phyloP scores from a whole-genome alignment of 805 yeast genomes.

The Metahyphopichia silvanorum region DNA sequence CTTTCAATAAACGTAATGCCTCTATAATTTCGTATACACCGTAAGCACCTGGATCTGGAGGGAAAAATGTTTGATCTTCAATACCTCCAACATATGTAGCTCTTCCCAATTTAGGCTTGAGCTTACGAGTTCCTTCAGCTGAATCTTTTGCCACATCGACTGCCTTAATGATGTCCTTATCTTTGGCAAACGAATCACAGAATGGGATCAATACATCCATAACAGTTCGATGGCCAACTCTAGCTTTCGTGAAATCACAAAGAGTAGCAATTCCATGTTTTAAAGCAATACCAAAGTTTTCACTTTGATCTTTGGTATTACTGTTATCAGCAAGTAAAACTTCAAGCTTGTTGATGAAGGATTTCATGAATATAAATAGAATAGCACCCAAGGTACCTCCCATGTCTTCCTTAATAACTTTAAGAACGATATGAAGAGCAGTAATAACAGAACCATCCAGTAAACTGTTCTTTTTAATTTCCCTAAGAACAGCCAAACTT shows the following conservation, averaged over 20 bases:
- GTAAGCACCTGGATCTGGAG: slow-evolving; percentile 42
- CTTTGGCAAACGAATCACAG: slow-evolving; percentile 15
- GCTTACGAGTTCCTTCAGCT: slow-evolving; percentile 33
- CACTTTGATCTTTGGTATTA: slow-evolving; percentile 4
- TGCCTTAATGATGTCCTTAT: slow-evolving; percentile 18
- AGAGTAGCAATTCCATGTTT: slow-evolving; percentile 23
- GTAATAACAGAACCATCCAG: slow-evolving; percentile 19
- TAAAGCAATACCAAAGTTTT: slow-evolving; percentile 17
- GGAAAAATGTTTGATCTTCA: slow-evolving; percentile 20
- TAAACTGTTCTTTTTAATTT: slow-evolving; percentile 17
- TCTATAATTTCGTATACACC: slow-evolving; percentile 31
- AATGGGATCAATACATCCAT: slow-evolving; percentile 40
- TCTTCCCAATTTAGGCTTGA: slow-evolving; percentile 33
- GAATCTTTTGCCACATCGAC: slow-evolving; percentile 22
- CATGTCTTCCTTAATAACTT: slow-evolving; percentile 31
- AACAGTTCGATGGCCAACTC: slow-evolving; percentile 37
- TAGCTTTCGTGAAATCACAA: slow-evolving; percentile 30
- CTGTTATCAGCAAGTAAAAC: slow-evolving; percentile 7
- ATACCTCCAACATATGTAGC: slow-evolving; percentile 35
- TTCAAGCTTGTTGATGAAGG: slow-evolving; percentile 17
- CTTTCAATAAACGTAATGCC: slow-evolving; percentile 12
- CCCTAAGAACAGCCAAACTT: slow-evolving; percentile 22
- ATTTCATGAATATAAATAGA: slow-evolving; percentile 26
- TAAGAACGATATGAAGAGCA: slow-evolving; percentile 19
- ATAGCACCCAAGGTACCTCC: slow-evolving; percentile 40